Evolutionary conservation across 2,329 filamentous ascomycete genomes (phyloP), one percentile per base, ranked within the genome.

Genomic region (Fusarium sp.): DNA sequence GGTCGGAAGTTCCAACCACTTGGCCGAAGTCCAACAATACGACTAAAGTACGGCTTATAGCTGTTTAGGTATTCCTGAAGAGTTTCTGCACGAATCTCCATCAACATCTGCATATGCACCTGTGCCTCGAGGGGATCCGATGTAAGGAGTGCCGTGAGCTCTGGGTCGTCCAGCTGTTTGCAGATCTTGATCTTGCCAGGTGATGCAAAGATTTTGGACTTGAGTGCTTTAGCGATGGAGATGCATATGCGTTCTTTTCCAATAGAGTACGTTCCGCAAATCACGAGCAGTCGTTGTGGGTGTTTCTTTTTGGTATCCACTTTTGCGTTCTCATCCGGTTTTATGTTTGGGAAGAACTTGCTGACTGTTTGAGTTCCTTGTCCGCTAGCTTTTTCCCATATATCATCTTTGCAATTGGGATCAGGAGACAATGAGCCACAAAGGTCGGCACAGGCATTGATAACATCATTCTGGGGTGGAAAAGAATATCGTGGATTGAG

Each of bases 191-290:
- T 92, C 83, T 99, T 99, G 59, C 88, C 86, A 0, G 94, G 86
- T 3, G 94, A 90, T 1, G 95, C 95, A 78, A 92, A 99, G 70
- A 99, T 98, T 79, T 97, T 97, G 75, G 91, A 93, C 42, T 91
- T 86, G 6, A 99, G 86, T 0, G 95, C 95, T 76, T 92, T 90
- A 8, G 96, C 96, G 72, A 99, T 97, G 47, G 94, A 95, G 36
- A 97, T 87, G 80, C 95, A 98, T 73, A 99, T 95, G 44, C 95
- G 92, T 82, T 99, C 96, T 83, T 99, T 99, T 78, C 96, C 96
- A 77, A 99, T 99, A 76, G 93, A 97, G 83, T 99, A 99, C 1
- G 96, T 99, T 48, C 96, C 96, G 68, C 97, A 97, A 12, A 99
- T 90, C 10, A 99, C 93, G 0, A 99, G 88, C 6, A 99, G 87